Percentiles rank a stretch among this genome's conserved stretches.
phyloP scores from a whole-genome alignment of 2,329 filamentous ascomycete species.

The Albifimbria verrucaria region DNA sequence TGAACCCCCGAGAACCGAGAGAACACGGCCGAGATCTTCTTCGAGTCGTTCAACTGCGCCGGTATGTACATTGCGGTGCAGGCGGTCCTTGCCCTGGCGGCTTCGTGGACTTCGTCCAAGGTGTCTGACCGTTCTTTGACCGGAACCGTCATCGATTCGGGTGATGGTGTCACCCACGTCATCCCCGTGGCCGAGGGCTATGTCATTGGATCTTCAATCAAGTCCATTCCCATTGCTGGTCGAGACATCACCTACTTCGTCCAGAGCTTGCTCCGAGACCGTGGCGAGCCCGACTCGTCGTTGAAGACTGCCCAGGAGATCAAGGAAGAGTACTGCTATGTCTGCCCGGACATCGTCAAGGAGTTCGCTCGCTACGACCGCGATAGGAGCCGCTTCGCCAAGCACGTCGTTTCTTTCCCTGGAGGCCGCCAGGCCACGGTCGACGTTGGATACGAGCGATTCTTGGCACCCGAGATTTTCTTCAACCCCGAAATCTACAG shows the following conservation, averaged over 20 bases:
- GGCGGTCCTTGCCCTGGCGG: conserved; percentile 92
- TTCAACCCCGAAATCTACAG: conserved; percentile 99
- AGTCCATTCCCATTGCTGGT: conserved; percentile 96
- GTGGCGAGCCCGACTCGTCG: conserved; percentile 93
- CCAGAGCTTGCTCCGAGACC: conserved; percentile 90
- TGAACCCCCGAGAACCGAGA: conserved; percentile 99
- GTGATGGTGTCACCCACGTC: conserved; percentile 98
- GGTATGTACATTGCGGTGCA: conserved; percentile 99
- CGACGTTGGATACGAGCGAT: conserved; percentile 96
- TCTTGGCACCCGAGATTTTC: conserved; percentile 97
- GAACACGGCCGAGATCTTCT: conserved; percentile 98
- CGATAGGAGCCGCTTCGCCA: conserved; percentile 85
- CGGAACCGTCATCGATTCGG: conserved; percentile 96
- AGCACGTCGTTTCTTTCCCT: conserved; percentile 82
- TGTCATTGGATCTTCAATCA: conserved; percentile 98
- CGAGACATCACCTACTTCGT: conserved; percentile 99
- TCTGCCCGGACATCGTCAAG: conserved; percentile 98
- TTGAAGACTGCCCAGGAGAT: conserved; percentile 97
- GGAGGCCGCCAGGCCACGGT: conserved; percentile 82
- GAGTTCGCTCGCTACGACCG: conserved; percentile 94
- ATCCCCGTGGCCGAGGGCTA: conserved; percentile 98
- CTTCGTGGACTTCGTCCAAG: conserved; percentile 98
- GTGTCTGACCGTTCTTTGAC: conserved; percentile 94
- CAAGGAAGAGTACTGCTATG: conserved; percentile 98
- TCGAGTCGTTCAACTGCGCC: conserved; percentile 99